Conservation (phyloP, 2,329 filamentous ascomycete species). For the Paraphaeosphaeria minitans region DNA sequence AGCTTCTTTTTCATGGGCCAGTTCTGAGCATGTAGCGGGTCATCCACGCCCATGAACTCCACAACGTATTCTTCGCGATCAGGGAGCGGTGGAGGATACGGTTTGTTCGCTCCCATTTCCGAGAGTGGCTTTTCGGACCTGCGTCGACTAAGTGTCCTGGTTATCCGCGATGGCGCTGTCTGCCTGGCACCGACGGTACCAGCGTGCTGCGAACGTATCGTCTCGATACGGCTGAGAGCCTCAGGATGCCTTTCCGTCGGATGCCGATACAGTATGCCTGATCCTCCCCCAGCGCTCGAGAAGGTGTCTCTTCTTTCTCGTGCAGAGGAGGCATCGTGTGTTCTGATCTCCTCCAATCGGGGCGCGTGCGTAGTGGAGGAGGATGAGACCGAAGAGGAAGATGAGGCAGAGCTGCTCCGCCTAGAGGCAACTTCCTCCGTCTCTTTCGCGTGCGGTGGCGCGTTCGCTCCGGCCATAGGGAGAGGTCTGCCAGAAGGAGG, state of each 20-base stretch:
- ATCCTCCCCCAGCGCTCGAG: slow-evolving; percentile 26
- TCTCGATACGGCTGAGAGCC: slow-evolving; percentile 73
- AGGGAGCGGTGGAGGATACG: slow-evolving; percentile 72
- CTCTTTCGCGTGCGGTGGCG: slow-evolving; percentile 23
- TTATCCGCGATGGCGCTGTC: slow-evolving; percentile 46
- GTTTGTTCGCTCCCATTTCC: slow-evolving; percentile 72
- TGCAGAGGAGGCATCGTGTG: slow-evolving; percentile 24
- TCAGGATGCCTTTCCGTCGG: slow-evolving; percentile 69
- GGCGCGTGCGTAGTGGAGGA: slow-evolving; percentile 23
- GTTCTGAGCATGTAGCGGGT: slow-evolving; percentile 86
- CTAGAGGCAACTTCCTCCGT: slow-evolving; percentile 28
- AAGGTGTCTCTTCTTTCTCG: slow-evolving; percentile 26
- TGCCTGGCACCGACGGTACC: slow-evolving; percentile 65
- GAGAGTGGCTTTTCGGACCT: slow-evolving; percentile 62
- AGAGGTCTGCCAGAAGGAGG: slow-evolving; percentile 11
- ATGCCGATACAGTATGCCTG: slow-evolving; percentile 33
- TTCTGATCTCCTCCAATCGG: slow-evolving; percentile 38
- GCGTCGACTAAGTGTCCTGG: slow-evolving; percentile 47
- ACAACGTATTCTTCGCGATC: slow-evolving; percentile 79
- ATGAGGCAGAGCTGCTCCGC: slow-evolving; percentile 22
- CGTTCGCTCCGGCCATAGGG: slow-evolving; percentile 11
- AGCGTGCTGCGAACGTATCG: slow-evolving; percentile 71
- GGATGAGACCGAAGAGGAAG: slow-evolving; percentile 27
- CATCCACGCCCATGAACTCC: slow-evolving; percentile 79
- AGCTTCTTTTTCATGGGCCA: slow-evolving; percentile 83